Conservation (phyloP, 1,284 basidiomycete species). For the Spongiforma sp. region DNA sequence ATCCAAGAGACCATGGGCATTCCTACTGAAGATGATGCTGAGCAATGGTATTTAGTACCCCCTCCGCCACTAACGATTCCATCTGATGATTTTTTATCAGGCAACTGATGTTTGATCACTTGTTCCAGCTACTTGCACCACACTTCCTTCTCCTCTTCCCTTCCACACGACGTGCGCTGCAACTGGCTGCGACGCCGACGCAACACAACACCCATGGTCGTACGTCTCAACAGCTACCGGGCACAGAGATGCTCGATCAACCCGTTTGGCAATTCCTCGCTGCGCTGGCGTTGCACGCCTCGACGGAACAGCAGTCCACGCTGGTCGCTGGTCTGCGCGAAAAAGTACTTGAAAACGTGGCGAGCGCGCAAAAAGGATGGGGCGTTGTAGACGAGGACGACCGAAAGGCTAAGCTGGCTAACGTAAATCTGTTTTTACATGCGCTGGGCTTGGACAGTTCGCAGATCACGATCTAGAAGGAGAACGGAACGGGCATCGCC, state of each 20-base stretch:
- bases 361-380: conserved; percentile 78
- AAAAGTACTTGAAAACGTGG: conserved; percentile 89
- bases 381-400: conserved; percentile 68
- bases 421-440: conserved; percentile 88
- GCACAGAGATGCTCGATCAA: conserved; percentile 84
- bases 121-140: conserved; percentile 81
- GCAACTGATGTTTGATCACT: conserved; percentile 84
- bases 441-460: conserved; percentile 86
- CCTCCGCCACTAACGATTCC: not conserved
- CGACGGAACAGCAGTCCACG: conserved; percentile 83
- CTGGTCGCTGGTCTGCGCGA: conserved; percentile 90
- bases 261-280: conserved; percentile 94
- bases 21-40: conserved; percentile 74
- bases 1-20: conserved; percentile 58
- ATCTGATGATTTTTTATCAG: conserved; percentile 43
- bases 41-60: conserved; percentile 73
- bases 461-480: conserved; percentile 71
- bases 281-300: conserved; percentile 86
- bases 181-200: conserved; percentile 43
- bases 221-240: conserved; percentile 56
- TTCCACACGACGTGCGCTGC: conserved; percentile 75
- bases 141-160: conserved; percentile 88
- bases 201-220: conserved; percentile 36
- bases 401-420: conserved; percentile 69
- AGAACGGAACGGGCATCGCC: too few species aligned